These are phyloP conservation scores for Williopsis jadinii DNA, from an alignment of 1,139 yeast species.

Conservation along the genomic window DNA sequence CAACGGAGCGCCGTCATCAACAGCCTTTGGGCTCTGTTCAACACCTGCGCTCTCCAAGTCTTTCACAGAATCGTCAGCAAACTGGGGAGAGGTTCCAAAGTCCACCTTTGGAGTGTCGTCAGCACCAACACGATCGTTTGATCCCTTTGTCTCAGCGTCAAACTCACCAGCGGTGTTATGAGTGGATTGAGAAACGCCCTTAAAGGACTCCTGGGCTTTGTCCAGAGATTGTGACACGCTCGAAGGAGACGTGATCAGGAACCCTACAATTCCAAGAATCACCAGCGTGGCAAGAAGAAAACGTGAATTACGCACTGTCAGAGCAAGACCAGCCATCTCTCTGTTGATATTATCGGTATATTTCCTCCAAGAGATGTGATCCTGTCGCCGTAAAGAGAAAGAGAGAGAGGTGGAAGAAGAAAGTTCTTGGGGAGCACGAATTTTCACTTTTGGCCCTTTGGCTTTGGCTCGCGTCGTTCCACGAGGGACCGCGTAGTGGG, in stretches of 20 bases:
- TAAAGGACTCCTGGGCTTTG: slow-evolving; percentile 15
- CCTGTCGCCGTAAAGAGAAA: too few species aligned
- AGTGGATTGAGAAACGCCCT: slow-evolving; percentile 4
- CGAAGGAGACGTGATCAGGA: slow-evolving; percentile 17
- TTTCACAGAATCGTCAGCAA: slow-evolving; percentile 16
- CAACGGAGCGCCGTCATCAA: slow-evolving; percentile 19
- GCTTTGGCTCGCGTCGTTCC: too few species aligned
- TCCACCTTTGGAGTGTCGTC: slow-evolving; percentile 9
- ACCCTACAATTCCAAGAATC: slow-evolving; percentile 15
- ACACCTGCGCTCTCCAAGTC: slow-evolving; percentile 10
- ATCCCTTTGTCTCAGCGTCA: not conserved
- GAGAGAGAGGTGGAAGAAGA: too few species aligned
- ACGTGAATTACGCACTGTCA: slow-evolving; percentile 17
- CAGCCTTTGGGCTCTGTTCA: slow-evolving; percentile 18
- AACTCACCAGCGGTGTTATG: slow-evolving; percentile 3
- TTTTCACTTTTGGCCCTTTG: too few species aligned
- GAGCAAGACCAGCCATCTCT: not conserved
- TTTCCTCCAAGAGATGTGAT: too few species aligned
- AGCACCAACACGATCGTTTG: not conserved
- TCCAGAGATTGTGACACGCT: slow-evolving; percentile 15
- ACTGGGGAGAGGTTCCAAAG: slow-evolving; percentile 16
- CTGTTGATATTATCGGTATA: not conserved
- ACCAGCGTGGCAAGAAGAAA: slow-evolving; percentile 20
- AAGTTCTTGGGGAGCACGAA: too few species aligned
- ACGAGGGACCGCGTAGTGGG: too few species aligned